A percentile compares a stretch with the other conserved stretches of the same genome.
phyloP scores from a whole-genome alignment of 257 asterid genomes.

The Echites panduratus region DNA sequence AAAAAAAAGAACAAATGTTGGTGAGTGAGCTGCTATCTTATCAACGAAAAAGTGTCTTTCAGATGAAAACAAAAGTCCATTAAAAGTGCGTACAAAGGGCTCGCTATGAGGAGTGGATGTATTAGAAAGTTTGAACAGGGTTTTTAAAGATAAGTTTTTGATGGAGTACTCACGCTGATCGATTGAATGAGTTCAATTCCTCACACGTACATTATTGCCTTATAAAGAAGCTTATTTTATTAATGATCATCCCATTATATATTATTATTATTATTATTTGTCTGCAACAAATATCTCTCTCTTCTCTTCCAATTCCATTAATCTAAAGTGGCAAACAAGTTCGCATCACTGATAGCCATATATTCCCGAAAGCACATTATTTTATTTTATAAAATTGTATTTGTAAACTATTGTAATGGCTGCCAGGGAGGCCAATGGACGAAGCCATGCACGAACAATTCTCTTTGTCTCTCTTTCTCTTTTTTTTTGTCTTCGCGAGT shows the following conservation, averaged over 20 bases:
- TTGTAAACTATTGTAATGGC: slow-evolving; percentile 36
- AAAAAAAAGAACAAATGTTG: slow-evolving; percentile 3
- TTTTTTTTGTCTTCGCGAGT: not conserved
- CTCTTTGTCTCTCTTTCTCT: too few species aligned
- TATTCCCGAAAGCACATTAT: not conserved
- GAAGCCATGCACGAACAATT: slow-evolving; percentile 34
- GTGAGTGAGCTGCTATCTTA: slow-evolving; percentile 16
- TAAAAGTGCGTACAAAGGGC: slow-evolving; percentile 15
- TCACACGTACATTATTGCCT: slow-evolving; percentile 52
- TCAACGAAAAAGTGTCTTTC: slow-evolving; percentile 18
- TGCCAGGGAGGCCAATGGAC: slow-evolving; percentile 27
- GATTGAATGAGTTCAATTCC: slow-evolving; percentile 22
- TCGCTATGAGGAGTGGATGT: slow-evolving; percentile 6
- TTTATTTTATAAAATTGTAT: too few species aligned
- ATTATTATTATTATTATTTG: too few species aligned
- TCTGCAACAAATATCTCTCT: slow-evolving; percentile 5
- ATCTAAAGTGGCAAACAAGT: slow-evolving; percentile 69
- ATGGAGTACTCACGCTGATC: slow-evolving; percentile 15
- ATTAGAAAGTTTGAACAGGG: slow-evolving; percentile 29
- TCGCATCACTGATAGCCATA: slow-evolving; percentile 38
- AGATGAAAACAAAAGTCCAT: slow-evolving; percentile 14
- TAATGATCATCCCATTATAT: slow-evolving; percentile 43
- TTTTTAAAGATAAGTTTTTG: slow-evolving; percentile 23
- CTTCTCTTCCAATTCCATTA: slow-evolving; percentile 16
- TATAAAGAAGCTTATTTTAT: slow-evolving; percentile 33